Conservation (phyloP, 2,329 filamentous ascomycete genomes). For the Fusarium sp. region DNA sequence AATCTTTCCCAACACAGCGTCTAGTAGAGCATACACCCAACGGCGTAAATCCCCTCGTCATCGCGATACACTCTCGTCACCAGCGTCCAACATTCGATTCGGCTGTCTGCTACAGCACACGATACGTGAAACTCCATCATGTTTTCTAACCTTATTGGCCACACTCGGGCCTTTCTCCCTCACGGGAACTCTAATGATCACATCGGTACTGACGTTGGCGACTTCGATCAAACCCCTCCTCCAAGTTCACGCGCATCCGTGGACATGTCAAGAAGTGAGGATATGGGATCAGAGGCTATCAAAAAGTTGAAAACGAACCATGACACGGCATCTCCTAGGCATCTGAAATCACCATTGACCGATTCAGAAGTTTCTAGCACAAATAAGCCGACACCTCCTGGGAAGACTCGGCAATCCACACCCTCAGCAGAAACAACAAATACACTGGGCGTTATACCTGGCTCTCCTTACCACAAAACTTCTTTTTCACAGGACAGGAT, state of each 20-base stretch:
- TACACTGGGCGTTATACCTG: background rate
- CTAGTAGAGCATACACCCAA: background rate
- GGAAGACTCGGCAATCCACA: constrained; percentile 15
- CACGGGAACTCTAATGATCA: constrained; percentile 19
- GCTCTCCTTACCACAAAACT: background rate
- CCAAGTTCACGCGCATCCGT: constrained; percentile 44
- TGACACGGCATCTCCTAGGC: constrained; percentile 21
- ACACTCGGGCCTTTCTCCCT: constrained; percentile 34
- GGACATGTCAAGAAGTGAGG: constrained; percentile 25
- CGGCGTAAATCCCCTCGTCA: background rate
- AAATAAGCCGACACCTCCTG: constrained; percentile 29
- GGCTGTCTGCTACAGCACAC: background rate
- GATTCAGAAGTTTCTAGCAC: constrained; percentile 29
- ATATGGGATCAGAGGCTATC: background rate
- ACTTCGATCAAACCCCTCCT: constrained; percentile 47
- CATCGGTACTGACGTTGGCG: constrained; percentile 32
- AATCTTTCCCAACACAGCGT: background rate
- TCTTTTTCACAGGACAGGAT: background rate
- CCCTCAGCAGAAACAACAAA: background rate
- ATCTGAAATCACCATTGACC: constrained; percentile 37
- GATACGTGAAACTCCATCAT: constrained; percentile 16
- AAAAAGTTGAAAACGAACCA: constrained; percentile 7
- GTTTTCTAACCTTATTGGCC: constrained; percentile 36
- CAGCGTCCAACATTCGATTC: background rate
- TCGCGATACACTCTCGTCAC: background rate